Conservation (phyloP, 306 rosid genomes). For the Urtica urens region DNA sequence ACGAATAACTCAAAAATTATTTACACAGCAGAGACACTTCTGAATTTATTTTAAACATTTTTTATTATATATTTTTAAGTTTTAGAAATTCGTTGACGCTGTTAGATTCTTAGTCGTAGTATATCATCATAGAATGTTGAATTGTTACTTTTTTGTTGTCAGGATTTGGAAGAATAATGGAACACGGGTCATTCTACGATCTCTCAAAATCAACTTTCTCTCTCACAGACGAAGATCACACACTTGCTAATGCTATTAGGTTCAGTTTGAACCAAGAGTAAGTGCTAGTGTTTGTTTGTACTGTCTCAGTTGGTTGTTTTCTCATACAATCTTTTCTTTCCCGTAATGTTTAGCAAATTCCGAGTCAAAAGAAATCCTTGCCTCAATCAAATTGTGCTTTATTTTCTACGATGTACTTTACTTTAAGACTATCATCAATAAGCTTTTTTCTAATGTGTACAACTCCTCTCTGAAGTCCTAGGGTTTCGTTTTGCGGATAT, state of each 20-base stretch:
- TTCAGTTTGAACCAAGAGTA: constrained; percentile 70
- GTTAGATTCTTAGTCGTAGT: too few species aligned
- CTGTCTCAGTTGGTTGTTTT: constrained; percentile 1
- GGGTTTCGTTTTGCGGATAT: constrained; percentile 47
- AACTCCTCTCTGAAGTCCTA: constrained; percentile 8
- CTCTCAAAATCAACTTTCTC: constrained; percentile 56
- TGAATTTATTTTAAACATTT: too few species aligned
- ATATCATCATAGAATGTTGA: too few species aligned
- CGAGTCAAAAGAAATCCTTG: neutral
- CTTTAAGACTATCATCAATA: constrained; percentile 6
- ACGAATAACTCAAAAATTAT: too few species aligned
- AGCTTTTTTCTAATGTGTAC: neutral
- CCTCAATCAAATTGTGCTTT: neutral
- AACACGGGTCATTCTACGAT: constrained; percentile 49
- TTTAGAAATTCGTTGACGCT: too few species aligned
- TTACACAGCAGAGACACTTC: too few species aligned
- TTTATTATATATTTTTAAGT: too few species aligned
- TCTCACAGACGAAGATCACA: constrained; percentile 59
- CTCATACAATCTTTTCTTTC: neutral
- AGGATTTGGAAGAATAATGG: too few species aligned
- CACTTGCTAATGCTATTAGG: constrained; percentile 58
- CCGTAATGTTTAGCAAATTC: neutral
- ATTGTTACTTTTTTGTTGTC: too few species aligned
- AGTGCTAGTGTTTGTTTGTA: too few species aligned
- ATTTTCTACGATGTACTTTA: neutral